phyloP scores from a whole-genome alignment of 495 filamentous ascomycete species.

The Aspergillus indologenus region DNA sequence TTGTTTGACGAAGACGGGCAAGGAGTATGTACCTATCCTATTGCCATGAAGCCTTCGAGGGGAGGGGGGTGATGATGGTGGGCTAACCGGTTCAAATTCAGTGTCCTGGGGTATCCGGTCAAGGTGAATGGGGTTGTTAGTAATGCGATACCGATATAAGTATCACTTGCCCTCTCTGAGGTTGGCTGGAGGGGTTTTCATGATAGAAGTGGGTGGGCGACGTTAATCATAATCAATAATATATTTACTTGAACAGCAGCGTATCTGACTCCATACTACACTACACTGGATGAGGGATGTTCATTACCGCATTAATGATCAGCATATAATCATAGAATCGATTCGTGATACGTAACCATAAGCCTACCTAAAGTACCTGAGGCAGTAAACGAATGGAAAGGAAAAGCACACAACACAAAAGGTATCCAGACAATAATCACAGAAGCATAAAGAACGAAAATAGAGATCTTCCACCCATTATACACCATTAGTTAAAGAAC shows the following conservation, averaged over 20 bases:
- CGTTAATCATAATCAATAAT: too few relatives aligned
- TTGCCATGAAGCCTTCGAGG: neutral
- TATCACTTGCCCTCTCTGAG: too few relatives aligned
- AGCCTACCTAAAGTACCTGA: neutral
- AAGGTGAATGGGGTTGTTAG: constrained; percentile 52
- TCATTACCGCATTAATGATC: too few relatives aligned
- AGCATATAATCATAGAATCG: neutral
- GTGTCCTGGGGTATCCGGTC: constrained; percentile 53
- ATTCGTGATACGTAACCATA: constrained; percentile 12
- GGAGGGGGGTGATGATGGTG: too few relatives aligned
- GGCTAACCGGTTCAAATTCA: constrained; percentile 23
- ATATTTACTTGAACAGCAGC: too few relatives aligned
- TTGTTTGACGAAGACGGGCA: constrained; percentile 53
- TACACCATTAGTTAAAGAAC: constrained; percentile 12
- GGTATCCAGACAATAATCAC: constrained; percentile 24
- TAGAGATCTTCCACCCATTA: constrained; percentile 10
- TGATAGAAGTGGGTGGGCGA: too few relatives aligned
- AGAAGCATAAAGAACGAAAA: neutral
- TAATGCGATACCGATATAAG: constrained; percentile 48
- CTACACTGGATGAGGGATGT: too few relatives aligned
- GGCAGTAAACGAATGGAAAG: neutral
- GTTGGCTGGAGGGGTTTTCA: neutral
- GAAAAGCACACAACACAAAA: constrained; percentile 15
- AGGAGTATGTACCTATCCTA: constrained; percentile 48
- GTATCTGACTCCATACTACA: too few relatives aligned